Conservation (phyloP, 192 early-diverging fungal genomes). For the Umbelopsis vinacea region DNA sequence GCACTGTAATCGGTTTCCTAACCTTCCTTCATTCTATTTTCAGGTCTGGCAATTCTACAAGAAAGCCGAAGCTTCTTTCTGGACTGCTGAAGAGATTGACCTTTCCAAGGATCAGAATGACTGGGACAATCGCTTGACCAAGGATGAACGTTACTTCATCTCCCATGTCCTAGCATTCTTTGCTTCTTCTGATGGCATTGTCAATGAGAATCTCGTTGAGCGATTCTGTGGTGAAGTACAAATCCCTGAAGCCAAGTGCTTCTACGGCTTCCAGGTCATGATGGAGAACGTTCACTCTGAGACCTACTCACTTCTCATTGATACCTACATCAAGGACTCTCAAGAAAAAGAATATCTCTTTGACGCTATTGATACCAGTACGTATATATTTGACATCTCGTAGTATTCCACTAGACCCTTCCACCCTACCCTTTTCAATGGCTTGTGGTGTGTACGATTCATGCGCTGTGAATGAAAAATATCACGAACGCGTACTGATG, state of each 20-base stretch:
- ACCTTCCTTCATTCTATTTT: background rate
- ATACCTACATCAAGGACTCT: conserved; percentile 93
- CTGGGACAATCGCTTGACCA: conserved; percentile 85
- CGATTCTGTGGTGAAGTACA: conserved; percentile 92
- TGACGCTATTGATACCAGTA: conserved; percentile 90
- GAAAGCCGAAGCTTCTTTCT: conserved; percentile 96
- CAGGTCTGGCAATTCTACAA: conserved; percentile 98
- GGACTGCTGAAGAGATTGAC: conserved; percentile 96
- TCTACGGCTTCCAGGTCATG: conserved; percentile 98
- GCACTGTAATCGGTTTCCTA: background rate
- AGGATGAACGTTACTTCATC: conserved; percentile 91
- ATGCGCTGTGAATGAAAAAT: too few relatives aligned
- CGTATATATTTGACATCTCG: conserved; percentile 28
- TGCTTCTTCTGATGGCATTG: conserved; percentile 94
- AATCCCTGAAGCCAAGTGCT: conserved; percentile 92
- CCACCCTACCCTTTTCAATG: background rate
- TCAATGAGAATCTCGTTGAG: conserved; percentile 93
- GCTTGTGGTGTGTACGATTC: too few relatives aligned
- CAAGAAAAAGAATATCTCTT: conserved; percentile 83
- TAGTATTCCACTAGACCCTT: background rate
- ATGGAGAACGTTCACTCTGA: conserved; percentile 97
- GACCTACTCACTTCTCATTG: conserved; percentile 94
- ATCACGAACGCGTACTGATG: background rate
- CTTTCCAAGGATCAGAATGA: conserved; percentile 88
- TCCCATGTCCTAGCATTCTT: conserved; percentile 95